A percentile compares a stretch with the other conserved stretches of the same genome.
phyloP scores from a whole-genome alignment of 768 basidiomycete species.

The Auricularia sp. region DNA sequence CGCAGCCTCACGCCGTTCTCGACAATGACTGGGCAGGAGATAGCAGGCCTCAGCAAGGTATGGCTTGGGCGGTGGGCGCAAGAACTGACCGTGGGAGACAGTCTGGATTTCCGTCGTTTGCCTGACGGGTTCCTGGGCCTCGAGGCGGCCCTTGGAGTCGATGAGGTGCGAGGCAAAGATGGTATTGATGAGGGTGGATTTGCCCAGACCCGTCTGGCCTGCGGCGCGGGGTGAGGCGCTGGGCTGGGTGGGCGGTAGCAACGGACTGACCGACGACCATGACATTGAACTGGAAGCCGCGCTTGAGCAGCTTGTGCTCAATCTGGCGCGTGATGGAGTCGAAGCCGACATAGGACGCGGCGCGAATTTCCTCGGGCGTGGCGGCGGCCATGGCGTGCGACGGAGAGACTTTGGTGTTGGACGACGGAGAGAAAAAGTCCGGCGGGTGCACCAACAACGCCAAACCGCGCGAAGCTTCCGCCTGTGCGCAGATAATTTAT shows the following conservation, averaged over 20 bases:
- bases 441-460: too few relatives aligned
- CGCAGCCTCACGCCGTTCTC: conserved; percentile 93
- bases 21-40: conserved; percentile 58
- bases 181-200: conserved; percentile 97
- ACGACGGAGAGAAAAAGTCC: too few relatives aligned
- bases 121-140: conserved; percentile 78
- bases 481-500: too few relatives aligned
- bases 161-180: conserved; percentile 98
- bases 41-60: conserved; percentile 1
- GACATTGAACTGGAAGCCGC: conserved; percentile 98
- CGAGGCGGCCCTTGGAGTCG: conserved; percentile 90
- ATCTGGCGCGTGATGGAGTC: conserved; percentile 96
- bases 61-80: conserved; percentile 1
- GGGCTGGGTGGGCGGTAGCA: conserved; percentile 6
- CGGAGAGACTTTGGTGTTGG: not conserved
- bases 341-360: conserved; percentile 92
- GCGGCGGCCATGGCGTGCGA: conserved; percentile 32
- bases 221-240: not conserved
- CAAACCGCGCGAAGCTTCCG: too few relatives aligned
- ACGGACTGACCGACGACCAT: conserved; percentile 80
- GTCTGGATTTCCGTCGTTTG: conserved; percentile 97
- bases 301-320: conserved; percentile 97
- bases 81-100: conserved; percentile 74
- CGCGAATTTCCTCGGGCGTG: conserved; percentile 69
- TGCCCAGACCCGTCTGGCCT: conserved; percentile 97